Percentiles rank a stretch among this genome's conserved stretches.
Conservation (phyloP, 768 basidiomycete species). For the Cystofilobasidium bisporidii region DNA sequence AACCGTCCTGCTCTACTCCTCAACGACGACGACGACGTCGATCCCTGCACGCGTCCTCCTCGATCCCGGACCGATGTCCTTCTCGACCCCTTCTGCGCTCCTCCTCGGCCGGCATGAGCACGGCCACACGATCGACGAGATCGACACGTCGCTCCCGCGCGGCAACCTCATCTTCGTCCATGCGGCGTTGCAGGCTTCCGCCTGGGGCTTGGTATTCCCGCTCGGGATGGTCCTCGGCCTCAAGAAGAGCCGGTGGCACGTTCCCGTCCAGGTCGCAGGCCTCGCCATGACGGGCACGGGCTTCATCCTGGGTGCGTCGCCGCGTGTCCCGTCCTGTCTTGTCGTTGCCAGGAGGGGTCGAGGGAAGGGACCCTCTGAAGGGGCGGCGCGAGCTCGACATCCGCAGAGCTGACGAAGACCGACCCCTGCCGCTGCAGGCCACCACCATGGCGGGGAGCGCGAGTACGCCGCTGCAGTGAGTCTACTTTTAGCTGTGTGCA, state of each 20-base stretch:
- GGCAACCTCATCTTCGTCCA: slow-evolving; percentile 18
- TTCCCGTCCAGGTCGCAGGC: slow-evolving; percentile 12
- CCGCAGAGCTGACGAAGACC: neutral
- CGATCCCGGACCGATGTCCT: too few species aligned
- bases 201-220: slow-evolving; percentile 24
- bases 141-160: slow-evolving; percentile 8
- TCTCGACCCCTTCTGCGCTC: too few species aligned
- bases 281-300: slow-evolving; percentile 10
- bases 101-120: slow-evolving; percentile 7
- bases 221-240: slow-evolving; percentile 25
- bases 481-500: neutral
- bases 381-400: too few species aligned
- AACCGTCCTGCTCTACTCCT: too few species aligned
- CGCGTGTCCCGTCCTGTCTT: too few species aligned
- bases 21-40: too few species aligned
- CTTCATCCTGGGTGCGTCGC: slow-evolving; percentile 16
- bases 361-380: too few species aligned
- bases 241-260: slow-evolving; percentile 26
- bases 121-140: neutral
- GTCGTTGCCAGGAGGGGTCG: too few species aligned
- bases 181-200: neutral
- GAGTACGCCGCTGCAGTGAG: slow-evolving; percentile 57
- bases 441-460: slow-evolving; percentile 66
- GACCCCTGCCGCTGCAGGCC: slow-evolving; percentile 44
- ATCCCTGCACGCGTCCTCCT: too few species aligned